A percentile compares a stretch with the other conserved stretches of the same genome.
phyloP scores from a whole-genome alignment of 2,329 filamentous ascomycete species.

The Arthroderma sp. region DNA sequence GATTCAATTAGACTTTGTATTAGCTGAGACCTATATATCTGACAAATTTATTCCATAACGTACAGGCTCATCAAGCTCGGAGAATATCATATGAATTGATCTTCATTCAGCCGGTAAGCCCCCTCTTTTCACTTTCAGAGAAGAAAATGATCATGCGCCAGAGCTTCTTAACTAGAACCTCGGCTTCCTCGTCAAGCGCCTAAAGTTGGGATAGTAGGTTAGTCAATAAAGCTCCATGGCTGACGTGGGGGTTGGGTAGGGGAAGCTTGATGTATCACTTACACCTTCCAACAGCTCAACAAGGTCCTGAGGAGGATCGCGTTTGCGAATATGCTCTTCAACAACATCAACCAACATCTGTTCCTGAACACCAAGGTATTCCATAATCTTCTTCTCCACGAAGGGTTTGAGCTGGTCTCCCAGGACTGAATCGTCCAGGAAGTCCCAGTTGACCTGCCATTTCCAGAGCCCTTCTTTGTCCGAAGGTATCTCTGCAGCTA shows the following conservation, averaged over 20 bases:
- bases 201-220: slow-evolving; percentile 27
- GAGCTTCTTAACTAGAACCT: slow-evolving; percentile 86
- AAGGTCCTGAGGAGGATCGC: slow-evolving; percentile 61
- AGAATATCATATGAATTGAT: too few species aligned
- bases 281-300: slow-evolving; percentile 77
- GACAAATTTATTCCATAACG: too few species aligned
- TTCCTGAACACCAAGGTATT: slow-evolving; percentile 91
- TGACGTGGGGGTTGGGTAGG: not conserved
- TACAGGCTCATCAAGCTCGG: too few species aligned
- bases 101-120: slow-evolving; percentile 49
- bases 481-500: slow-evolving; percentile 81
- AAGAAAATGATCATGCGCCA: slow-evolving; percentile 99
- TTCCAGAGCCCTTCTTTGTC: slow-evolving; percentile 77
- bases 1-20: too few species aligned
- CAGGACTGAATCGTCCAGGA: slow-evolving; percentile 67
- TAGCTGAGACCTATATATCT: too few species aligned
- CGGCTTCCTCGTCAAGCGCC: slow-evolving; percentile 88
- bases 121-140: slow-evolving; percentile 83
- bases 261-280: slow-evolving; percentile 26
- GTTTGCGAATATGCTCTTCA: slow-evolving; percentile 68
- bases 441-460: slow-evolving; percentile 91
- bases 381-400: slow-evolving; percentile 95
- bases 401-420: slow-evolving; percentile 82
- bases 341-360: slow-evolving; percentile 90
- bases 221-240: slow-evolving; percentile 13